A percentile compares a stretch with the other conserved stretches of the same genome.
Conservation (phyloP, 1,284 basidiomycete genomes). For the Cerrena zonata region DNA sequence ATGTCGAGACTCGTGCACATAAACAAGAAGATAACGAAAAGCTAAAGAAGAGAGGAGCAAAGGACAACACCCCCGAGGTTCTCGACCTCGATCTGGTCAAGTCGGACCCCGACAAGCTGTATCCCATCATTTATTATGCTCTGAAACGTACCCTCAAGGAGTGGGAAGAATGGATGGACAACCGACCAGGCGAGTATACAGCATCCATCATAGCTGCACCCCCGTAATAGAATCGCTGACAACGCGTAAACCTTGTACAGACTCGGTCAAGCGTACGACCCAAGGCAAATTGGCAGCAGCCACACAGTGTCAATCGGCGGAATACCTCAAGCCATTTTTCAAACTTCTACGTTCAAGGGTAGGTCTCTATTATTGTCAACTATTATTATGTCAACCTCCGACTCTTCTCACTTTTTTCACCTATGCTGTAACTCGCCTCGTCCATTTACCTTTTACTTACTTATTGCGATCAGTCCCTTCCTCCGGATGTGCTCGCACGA, state of each 20-base stretch:
- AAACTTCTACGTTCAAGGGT: conserved; percentile 82
- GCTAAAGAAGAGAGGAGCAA: conserved; percentile 57
- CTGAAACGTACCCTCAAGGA: conserved; percentile 89
- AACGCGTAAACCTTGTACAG: conserved; percentile 30
- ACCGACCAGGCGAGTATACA: conserved; percentile 67
- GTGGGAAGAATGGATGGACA: conserved; percentile 92
- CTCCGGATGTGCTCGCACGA: conserved; percentile 79
- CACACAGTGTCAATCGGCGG: conserved; percentile 90
- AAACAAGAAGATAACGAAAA: conserved; percentile 32
- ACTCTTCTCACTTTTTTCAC: no score
- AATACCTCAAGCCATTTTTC: conserved; percentile 96
- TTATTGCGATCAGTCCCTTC: conserved; percentile 57
- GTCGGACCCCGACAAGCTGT: conserved; percentile 90
- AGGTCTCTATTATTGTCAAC: no score
- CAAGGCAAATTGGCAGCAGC: conserved; percentile 94
- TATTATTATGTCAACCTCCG: not conserved
- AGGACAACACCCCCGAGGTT: conserved; percentile 46
- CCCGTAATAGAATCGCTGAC: not conserved
- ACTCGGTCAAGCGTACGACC: conserved; percentile 75
- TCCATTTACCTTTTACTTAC: not conserved
- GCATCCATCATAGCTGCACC: not conserved
- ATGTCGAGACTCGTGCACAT: conserved; percentile 76
- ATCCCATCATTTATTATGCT: conserved; percentile 96
- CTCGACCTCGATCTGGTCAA: conserved; percentile 82
- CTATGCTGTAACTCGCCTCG: not conserved